Base-by-base conservation (phyloP, 179 eudicot species). In the Camellia oleifera region DNA sequence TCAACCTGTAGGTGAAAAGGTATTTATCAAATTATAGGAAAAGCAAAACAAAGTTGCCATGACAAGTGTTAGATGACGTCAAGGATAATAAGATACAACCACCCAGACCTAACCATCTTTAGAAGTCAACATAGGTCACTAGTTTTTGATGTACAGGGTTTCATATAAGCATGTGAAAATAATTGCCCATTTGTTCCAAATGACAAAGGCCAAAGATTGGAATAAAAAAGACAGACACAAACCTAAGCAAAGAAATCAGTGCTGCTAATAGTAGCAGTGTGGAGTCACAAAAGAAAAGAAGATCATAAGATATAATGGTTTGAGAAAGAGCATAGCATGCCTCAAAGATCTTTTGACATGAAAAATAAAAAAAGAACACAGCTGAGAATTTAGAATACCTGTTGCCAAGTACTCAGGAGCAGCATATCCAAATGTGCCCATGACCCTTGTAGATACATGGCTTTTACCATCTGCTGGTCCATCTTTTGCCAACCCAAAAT, bases 321-420 rank as follows among this genome's bases (percentile, higher is more conserved):
- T 18, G 17, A 45, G 20, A 42, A 68, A 44, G 20, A 4, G 15
- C 52, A 44, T 14, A 17, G 52, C n/a, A 44, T 44, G 18, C 15
- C 14, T 72, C 17, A 68, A 42, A 60, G 18, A 42, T 42, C 50
- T 48, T 69, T 44, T 48, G 12, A 26, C 52, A 70, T 13, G 52
- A 48, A 68, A 5, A 46, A 6, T 9, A 69, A 79, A 56, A 6
- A 0, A 13, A 4, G 12, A 82, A 66, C 58, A 54, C 40, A 72
- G 62, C 26, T 56, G 7, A 64, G 13, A 52, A 72, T 54, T 26
- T 20, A 66, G 60, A 54, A 23, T 83, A 94, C 98, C 98, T 63
- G 97, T 94, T 50, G 95, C 92, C 81, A 93, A 78, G 85, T 92
- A 94, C 86, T 94, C 97, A 12, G 98, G 98, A 80, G 98, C 95